Base-by-base conservation (phyloP, 179 eudicot genomes). In the Camellia oleifera region DNA sequence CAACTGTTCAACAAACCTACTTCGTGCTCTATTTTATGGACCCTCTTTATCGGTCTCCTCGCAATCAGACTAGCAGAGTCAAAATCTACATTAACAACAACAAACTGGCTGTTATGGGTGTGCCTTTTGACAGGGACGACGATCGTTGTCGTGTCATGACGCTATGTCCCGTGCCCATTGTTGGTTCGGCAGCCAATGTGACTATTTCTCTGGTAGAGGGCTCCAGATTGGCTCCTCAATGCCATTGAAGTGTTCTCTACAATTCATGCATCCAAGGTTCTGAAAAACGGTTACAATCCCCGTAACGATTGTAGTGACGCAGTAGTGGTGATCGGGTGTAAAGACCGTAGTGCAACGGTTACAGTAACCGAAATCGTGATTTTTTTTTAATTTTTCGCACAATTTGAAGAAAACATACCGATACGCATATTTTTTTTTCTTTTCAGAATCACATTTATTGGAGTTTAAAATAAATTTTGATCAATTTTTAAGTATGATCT, bases 131-230 rank as follows among this genome's bases (percentile, higher is more conserved):
- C 5, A 3, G 14, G 26, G 1, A 4, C 3, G 26, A 14, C 7
- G 5, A 23, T 10, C 0, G 1, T 1, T 10, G 5, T 12, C 76
- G 11, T 2, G 76, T 50, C 46, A 50, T 63, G 23, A 62, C 66
- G 6, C 23, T 62, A 10, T 62, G n/a, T 23, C 66, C 66, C 7
- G 66, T 77, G 70, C 58, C 64, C 3, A 46, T 69, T 12, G 42
- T 2, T 23, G 71, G 44, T 65, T 77, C 63, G 52, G 73, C 40
- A 32, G 40, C 72, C n/a, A 77, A 77, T n/a, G 61, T 77, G 44
- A 77, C 80, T 5, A 77, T 77, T 50, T 50, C 80, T 12, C 73
- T 74, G 46, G 74, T 50, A 13, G 71, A 77, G 23, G 80, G 73
- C 14, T 50, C 73, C 5, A 67, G 42, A 20, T 67, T 46, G 48